Percentiles rank a stretch among this genome's conserved stretches.
Evolutionary conservation across 2,329 filamentous ascomycete genomes (phyloP).

Genomic region (Trichoderma asperellum): DNA sequence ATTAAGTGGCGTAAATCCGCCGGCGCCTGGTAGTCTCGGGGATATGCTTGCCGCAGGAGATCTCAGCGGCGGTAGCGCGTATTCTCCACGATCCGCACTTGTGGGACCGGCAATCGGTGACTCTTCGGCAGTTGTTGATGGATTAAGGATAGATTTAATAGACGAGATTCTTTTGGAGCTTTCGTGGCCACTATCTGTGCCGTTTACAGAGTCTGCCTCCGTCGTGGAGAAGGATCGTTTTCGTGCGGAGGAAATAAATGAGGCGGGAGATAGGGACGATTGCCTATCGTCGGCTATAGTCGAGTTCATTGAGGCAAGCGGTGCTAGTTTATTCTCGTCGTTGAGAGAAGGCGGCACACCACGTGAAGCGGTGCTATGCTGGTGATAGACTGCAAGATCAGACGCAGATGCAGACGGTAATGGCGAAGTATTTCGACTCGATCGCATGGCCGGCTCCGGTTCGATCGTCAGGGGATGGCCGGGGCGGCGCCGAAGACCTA

Average conservation of each 20-base stretch:
- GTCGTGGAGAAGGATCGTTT: constrained; percentile 70
- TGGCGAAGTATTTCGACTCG: constrained; percentile 50
- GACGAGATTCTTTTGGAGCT: constrained; percentile 68
- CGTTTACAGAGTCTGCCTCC: constrained; percentile 54
- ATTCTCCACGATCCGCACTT: constrained; percentile 45
- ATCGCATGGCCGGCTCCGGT: constrained; percentile 50
- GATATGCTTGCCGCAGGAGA: constrained; percentile 49
- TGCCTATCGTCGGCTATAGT: constrained; percentile 53
- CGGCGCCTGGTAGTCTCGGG: constrained; percentile 44
- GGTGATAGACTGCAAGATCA: constrained; percentile 58
- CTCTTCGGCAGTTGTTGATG: constrained; percentile 42
- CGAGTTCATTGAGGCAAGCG: constrained; percentile 53
- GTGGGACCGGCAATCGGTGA: constrained; percentile 36
- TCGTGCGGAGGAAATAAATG: constrained; percentile 61
- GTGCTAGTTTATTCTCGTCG: constrained; percentile 63
- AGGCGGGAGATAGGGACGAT: constrained; percentile 63
- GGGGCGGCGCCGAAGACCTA: constrained; percentile 58
- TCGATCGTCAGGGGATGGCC: constrained; percentile 53
- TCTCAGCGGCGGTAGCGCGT: constrained; percentile 48
- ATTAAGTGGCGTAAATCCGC: constrained; percentile 44
- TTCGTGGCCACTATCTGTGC: constrained; percentile 49
- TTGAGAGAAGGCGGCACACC: constrained; percentile 48
- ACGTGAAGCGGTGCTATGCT: constrained; percentile 47
- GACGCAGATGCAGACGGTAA: constrained; percentile 44
- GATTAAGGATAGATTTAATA: constrained; percentile 76